phyloP scores from a whole-genome alignment of 768 basidiomycete genomes.

The Solioccasus polychromus region DNA sequence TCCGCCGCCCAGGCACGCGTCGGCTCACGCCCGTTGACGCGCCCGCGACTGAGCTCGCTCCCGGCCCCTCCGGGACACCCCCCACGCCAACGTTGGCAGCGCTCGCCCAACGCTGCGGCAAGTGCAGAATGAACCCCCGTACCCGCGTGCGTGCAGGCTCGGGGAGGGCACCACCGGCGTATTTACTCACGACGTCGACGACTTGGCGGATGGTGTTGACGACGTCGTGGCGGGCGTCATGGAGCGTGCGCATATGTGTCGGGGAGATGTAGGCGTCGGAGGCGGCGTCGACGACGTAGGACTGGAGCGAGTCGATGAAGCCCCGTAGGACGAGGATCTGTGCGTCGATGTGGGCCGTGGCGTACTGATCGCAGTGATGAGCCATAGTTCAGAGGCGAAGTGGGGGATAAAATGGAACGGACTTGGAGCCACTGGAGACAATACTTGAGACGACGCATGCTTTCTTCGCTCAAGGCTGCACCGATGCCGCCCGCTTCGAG shows the following conservation, averaged over 20 bases:
- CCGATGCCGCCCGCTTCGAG: slow-evolving; percentile 85
- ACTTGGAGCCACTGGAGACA: slow-evolving; percentile 89
- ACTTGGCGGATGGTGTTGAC: slow-evolving; percentile 89
- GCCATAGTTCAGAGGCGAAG: neutral
- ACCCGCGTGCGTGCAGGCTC: slow-evolving; percentile 78
- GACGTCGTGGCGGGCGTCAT: slow-evolving; percentile 73
- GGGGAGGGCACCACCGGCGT: slow-evolving; percentile 82
- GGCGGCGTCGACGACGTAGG: slow-evolving; percentile 23
- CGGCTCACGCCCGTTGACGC: slow-evolving; percentile 24
- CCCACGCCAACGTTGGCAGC: slow-evolving; percentile 34
- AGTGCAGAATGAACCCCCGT: slow-evolving; percentile 68
- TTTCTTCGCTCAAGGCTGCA: slow-evolving; percentile 88
- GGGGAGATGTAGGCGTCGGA: slow-evolving; percentile 38
- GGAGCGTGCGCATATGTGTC: slow-evolving; percentile 63
- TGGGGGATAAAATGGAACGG: slow-evolving; percentile 19
- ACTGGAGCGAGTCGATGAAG: slow-evolving; percentile 71
- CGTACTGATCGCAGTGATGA: slow-evolving; percentile 54
- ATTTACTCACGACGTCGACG: slow-evolving; percentile 81
- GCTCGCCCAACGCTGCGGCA: slow-evolving; percentile 81
- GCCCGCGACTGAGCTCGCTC: slow-evolving; percentile 37
- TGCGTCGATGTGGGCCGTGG: slow-evolving; percentile 81
- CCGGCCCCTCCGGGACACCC: slow-evolving; percentile 19
- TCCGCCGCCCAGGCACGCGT: slow-evolving; percentile 17
- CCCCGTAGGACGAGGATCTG: slow-evolving; percentile 83
- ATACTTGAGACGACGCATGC: slow-evolving; percentile 81